A percentile compares a stretch with the other conserved stretches of the same genome.
These are phyloP conservation scores for Mycena polygramma DNA, from an alignment of 768 basidiomycete genomes.

Conservation along the genomic window DNA sequence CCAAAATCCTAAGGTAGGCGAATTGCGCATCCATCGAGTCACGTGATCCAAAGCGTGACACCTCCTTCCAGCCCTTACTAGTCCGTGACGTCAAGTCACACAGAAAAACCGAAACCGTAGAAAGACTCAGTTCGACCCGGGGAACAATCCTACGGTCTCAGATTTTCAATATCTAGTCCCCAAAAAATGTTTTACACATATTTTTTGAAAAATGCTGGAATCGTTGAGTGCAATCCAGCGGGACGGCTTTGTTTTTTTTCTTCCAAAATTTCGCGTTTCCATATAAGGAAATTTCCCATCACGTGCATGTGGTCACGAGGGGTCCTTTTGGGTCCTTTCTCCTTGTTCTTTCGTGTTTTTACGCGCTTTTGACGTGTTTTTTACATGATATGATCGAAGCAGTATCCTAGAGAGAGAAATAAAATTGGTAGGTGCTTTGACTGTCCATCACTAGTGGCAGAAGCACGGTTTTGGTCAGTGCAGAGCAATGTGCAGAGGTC, in stretches of 20 bases:
- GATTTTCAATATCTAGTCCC: conserved; percentile 2
- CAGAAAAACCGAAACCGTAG: conserved; percentile 2
- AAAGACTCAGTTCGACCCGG: not conserved
- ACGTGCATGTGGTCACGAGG: not conserved
- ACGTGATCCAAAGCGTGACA: conserved; percentile 2
- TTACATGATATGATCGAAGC: too few species aligned
- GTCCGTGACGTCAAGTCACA: not conserved
- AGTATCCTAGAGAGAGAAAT: too few species aligned
- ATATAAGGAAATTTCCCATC: conserved; percentile 11
- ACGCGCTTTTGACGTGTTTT: too few species aligned
- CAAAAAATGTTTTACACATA: not conserved
- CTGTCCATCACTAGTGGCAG: too few species aligned
- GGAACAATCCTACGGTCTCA: conserved; percentile 15
- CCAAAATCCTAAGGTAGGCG: not conserved
- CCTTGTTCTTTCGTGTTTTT: too few species aligned
- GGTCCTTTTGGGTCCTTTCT: too few species aligned
- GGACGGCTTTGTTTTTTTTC: conserved; percentile 2
- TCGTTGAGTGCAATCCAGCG: not conserved
- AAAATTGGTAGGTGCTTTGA: too few species aligned
- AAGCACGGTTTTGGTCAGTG: too few species aligned
- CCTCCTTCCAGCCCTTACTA: not conserved
- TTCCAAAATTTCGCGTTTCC: conserved; percentile 4
- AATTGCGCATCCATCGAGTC: not conserved
- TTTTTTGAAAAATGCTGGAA: conserved; percentile 1
- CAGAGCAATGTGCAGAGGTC: too few species aligned